Base-by-base conservation (phyloP, 1,284 basidiomycete genomes). In the Ganoderma meredithae region DNA sequence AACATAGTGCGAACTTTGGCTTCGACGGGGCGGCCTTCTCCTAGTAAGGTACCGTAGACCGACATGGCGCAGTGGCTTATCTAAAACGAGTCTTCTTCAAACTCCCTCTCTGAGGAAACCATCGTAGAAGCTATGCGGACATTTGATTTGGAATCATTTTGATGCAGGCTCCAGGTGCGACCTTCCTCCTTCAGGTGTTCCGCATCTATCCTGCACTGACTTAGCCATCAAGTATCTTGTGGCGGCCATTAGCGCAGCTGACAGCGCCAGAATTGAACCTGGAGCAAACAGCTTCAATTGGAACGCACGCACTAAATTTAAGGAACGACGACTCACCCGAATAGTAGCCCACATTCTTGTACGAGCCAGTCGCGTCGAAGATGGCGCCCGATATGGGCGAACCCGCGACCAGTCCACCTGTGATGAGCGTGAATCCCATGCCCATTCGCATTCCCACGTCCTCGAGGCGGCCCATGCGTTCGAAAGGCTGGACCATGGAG, bases 381-480 rank as follows among this genome's bases (percentile, higher is more conserved):
- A 88, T 86, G 2, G 83, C 83, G 27, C 86, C 86, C 13, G 84
- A 85, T 67, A 87, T 85, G 0, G 86, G 86, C 22, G 85, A 84
- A 3, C 88, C 86, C 10, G 79, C 79, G 0, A 86, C 70, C 1
- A 84, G 80, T 25, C 82, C 84, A 3, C 83, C 22, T 15, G 82
- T 78, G 13, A 82, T 72, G 62, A 88, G 79, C 17, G 82, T 85
- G 74, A 87, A 78, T 25, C 83, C 81, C 76, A 88, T 83, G 0
- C 89, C 88, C 3, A 82, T 78, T 13, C 88, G 81, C 43, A 85
- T 81, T 31, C 89, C 89, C 4, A 89, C 80, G 70, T 90, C 88
- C 25, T 76, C 77, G 1, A 83, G 79, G 0, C 82, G 82, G 0
- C 90, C 90, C 75, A 92, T 81, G 22, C 19, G 40, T 25, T 90